Percentiles rank a stretch among this genome's conserved stretches.
Conservation (phyloP, 306 rosid species). For the Quercus parvula region DNA sequence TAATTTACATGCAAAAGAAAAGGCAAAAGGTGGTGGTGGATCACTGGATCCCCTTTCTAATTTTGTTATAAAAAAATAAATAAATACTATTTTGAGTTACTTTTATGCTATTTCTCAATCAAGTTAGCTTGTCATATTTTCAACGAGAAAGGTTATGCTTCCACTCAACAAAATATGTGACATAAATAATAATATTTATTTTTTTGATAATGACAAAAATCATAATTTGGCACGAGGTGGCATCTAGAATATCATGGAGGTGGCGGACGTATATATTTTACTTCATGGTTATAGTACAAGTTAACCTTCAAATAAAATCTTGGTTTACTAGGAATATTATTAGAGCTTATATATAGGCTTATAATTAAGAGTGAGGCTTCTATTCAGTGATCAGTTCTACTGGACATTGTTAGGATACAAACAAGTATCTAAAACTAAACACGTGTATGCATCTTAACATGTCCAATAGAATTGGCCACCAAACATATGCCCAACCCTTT, state of each 20-base stretch:
- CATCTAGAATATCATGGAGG: neutral
- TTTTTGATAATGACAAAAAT: neutral
- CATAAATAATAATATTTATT: constrained; percentile 3
- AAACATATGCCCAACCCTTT: too few species aligned
- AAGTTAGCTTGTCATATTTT: constrained; percentile 2
- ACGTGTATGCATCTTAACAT: too few species aligned
- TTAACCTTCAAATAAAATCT: too few species aligned
- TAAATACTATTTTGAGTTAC: neutral
- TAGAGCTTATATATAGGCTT: too few species aligned
- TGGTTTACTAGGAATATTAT: too few species aligned
- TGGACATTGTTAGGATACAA: rapidly evolving
- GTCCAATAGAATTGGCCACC: too few species aligned
- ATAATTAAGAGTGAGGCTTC: too few species aligned
- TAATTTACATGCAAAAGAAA: constrained; percentile 2
- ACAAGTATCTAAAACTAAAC: too few species aligned
- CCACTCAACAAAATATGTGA: constrained; percentile 10
- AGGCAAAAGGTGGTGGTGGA: neutral
- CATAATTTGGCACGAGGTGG: neutral
- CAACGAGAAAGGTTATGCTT: constrained; percentile 19
- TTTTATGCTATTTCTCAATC: constrained; percentile 15
- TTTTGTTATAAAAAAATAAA: too few species aligned
- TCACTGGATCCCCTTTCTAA: neutral
- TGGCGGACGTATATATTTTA: too few species aligned
- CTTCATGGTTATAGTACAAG: too few species aligned
- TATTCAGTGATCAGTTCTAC: rapidly evolving